These are phyloP conservation scores for sweet orange (Citrus sinensis) DNA, from an alignment of 345 rosid genomes.

Conservation along the genomic window DNA sequence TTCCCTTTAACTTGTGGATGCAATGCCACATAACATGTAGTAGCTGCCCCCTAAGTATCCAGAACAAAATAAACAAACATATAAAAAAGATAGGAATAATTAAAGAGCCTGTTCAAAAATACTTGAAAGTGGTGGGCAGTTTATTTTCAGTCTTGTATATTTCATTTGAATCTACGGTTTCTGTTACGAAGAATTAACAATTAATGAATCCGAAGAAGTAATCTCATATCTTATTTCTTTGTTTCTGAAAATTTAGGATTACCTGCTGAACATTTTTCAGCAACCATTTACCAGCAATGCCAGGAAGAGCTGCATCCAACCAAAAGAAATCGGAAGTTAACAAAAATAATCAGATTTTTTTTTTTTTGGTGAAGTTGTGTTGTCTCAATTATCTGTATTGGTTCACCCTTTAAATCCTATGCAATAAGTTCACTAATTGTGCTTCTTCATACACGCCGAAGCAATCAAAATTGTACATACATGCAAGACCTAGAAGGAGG, in stretches of 20 bases:
- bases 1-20: constrained; percentile 65
- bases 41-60: constrained; percentile 66
- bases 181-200: neutral
- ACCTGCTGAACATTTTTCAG: constrained; percentile 75
- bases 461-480: neutral
- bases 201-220: neutral
- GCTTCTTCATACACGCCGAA: neutral
- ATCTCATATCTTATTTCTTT: too few relatives aligned
- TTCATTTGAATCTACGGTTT: neutral
- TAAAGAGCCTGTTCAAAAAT: neutral
- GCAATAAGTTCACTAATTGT: neutral
- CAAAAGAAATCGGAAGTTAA: neutral
- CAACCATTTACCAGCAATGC: constrained; percentile 36
- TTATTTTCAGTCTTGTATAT: neutral
- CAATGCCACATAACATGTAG: constrained; percentile 74
- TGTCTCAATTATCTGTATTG: too few relatives aligned
- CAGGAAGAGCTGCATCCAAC: constrained; percentile 41
- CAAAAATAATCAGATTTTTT: too few relatives aligned
- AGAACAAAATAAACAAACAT: neutral
- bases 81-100: too few relatives aligned
- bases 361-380: too few relatives aligned
- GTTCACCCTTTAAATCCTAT: too few relatives aligned
- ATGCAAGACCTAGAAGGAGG: neutral
- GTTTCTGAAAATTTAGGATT: neutral
- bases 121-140: neutral